Evolutionary conservation across 164 flowering plant genomes (phyloP), one percentile per base, ranked within the genome.

Genomic region (Buxus sempervirens): DNA sequence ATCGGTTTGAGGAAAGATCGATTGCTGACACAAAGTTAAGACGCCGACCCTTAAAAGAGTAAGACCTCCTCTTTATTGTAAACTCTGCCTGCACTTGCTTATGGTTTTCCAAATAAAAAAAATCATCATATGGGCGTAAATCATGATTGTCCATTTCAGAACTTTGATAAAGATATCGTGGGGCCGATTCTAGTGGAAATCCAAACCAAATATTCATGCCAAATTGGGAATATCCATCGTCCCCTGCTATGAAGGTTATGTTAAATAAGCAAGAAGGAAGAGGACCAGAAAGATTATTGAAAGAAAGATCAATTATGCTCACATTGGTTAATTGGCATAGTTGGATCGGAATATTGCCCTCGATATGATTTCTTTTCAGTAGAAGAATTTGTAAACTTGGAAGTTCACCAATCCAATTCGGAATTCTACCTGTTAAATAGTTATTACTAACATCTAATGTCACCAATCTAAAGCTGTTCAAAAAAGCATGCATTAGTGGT

Each of bases 211-310:
- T 32, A 32, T 32, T 7, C 38, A 32, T 3, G 5, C 38, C 38
- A 32, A 7, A 32, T 32, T 32, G 5, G 38, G 5, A 3, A 32
- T 45, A 45, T 10, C 18, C 51, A 45, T 45, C 12, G 9, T 10
- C 12, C 14, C 51, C 12, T 45, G 51, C 13, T 5, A 5, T 15
- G 18, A 45, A 45, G 14, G 51, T 45, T 10, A 69, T 45, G 21
- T 69, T 51, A 22, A 49, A 53, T 25, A 74, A 51, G 53, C 73
- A 74, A n/a, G 54, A n/a, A 23, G 69, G 74, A 26, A 76, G 73
- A 0, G 25, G 21, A 15, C 80, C 80, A 8, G 56, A 66, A 26
- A 78, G 41, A 23, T 41, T 26, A 55, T 72, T 73, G 27, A 32
- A 21, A 36, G 74, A 64, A 59, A 71, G 74, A 51, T 71, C 69